Percentiles rank a stretch among this genome's conserved stretches.
These are phyloP conservation scores for Auricularia heimuer DNA, from an alignment of 768 basidiomycete genomes.

Conservation along the genomic window DNA sequence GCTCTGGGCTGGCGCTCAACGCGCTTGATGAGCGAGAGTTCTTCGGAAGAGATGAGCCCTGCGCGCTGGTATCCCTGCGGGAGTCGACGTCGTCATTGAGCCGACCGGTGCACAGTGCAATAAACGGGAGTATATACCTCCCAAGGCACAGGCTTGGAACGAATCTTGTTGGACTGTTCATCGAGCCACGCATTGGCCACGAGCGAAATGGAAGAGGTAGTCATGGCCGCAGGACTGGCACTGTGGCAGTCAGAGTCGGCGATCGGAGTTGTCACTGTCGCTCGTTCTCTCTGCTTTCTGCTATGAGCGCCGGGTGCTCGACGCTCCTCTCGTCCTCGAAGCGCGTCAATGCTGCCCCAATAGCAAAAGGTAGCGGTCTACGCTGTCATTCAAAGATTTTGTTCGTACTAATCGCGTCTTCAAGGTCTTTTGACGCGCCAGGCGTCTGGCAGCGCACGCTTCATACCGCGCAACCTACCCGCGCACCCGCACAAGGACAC, in stretches of 20 bases:
- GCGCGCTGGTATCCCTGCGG: slow-evolving; percentile 89
- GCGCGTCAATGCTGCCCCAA: slow-evolving; percentile 2
- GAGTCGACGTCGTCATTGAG: slow-evolving; percentile 10
- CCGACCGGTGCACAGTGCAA: not conserved
- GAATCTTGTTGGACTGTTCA: slow-evolving; percentile 78
- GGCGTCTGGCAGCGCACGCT: not conserved
- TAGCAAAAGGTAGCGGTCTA: not conserved
- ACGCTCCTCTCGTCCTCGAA: not conserved
- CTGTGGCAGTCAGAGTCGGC: not conserved
- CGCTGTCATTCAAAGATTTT: not conserved
- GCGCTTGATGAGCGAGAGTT: slow-evolving; percentile 79
- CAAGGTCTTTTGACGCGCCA: not conserved
- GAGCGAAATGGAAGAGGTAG: slow-evolving; percentile 60
- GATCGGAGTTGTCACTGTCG: not conserved
- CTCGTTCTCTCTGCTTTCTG: not conserved
- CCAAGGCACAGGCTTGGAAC: slow-evolving; percentile 90
- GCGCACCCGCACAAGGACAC: not conserved
- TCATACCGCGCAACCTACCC: not conserved
- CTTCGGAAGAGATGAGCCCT: slow-evolving; percentile 78
- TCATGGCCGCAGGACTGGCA: not conserved
- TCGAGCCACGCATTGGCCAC: slow-evolving; percentile 80
- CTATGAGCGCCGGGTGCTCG: not conserved
- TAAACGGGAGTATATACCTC: slow-evolving; percentile 47
- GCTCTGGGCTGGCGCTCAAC: slow-evolving; percentile 73
- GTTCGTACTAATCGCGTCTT: not conserved